Percentiles rank a stretch among this genome's conserved stretches.
Conservation (phyloP, 441 rosid species). For the Eugenia klotzschiana region DNA sequence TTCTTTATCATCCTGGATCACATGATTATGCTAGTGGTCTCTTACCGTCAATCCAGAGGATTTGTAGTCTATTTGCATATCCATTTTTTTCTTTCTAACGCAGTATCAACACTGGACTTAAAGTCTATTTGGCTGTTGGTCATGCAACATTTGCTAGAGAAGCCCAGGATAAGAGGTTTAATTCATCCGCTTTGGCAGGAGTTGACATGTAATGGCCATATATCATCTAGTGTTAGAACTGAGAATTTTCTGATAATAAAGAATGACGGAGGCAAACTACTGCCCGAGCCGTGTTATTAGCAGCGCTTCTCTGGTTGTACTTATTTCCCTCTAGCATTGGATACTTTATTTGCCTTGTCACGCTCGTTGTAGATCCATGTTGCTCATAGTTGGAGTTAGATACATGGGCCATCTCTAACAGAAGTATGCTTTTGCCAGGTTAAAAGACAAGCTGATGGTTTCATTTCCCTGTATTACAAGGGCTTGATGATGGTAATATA, state of each 20-base stretch:
- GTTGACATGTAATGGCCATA: neutral
- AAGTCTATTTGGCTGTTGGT: neutral
- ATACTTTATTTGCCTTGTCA: neutral
- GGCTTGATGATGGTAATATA: slow-evolving; percentile 75
- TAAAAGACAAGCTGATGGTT: slow-evolving; percentile 62
- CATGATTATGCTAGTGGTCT: neutral
- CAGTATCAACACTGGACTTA: neutral
- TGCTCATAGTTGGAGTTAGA: neutral
- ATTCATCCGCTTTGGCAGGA: neutral
- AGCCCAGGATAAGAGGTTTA: neutral
- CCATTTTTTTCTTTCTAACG: neutral
- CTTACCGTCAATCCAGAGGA: neutral
- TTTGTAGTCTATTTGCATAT: neutral
- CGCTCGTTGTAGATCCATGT: neutral
- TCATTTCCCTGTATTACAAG: slow-evolving; percentile 62
- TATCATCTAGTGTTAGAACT: neutral
- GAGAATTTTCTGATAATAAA: neutral
- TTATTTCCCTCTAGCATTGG: neutral
- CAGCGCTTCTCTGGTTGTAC: neutral
- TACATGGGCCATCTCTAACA: neutral
- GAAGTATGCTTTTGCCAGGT: slow-evolving; percentile 40
- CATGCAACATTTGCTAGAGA: neutral
- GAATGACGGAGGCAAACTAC: neutral
- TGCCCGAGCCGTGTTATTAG: neutral
- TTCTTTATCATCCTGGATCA: neutral